phyloP scores from a whole-genome alignment of 73 alveolate genomes.

The Breviolum minutum region DNA sequence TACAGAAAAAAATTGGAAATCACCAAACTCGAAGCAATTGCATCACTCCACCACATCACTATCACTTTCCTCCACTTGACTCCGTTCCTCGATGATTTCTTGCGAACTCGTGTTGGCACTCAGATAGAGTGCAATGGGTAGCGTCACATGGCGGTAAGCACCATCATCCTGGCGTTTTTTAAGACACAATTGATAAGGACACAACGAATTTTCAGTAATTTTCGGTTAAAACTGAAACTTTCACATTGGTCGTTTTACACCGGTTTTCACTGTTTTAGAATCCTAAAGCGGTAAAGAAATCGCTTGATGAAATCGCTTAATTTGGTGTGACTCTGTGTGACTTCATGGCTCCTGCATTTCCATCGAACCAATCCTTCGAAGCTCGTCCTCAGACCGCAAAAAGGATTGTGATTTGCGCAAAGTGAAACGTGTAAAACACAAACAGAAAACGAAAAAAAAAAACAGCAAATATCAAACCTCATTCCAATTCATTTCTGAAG shows the following conservation, averaged over 20 bases:
- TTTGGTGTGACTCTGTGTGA: neutral
- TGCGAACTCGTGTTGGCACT: slow-evolving; percentile 39
- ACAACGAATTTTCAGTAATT: neutral
- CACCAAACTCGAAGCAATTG: neutral
- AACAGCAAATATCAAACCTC: too few species aligned
- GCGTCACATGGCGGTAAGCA: neutral
- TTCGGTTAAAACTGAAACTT: neutral
- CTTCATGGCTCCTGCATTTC: slow-evolving; percentile 9
- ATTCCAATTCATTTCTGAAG: too few species aligned
- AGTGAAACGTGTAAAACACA: too few species aligned
- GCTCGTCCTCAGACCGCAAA: neutral
- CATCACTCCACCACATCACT: neutral
- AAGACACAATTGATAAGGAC: neutral
- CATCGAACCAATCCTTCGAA: slow-evolving; percentile 36
- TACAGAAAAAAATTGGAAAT: too few species aligned
- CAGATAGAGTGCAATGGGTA: slow-evolving; percentile 39
- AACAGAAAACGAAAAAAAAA: too few species aligned
- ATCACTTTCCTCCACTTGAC: too few species aligned
- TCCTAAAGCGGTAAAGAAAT: neutral
- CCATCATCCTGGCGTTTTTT: slow-evolving; percentile 5
- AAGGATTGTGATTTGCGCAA: too few species aligned
- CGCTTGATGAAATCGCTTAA: neutral
- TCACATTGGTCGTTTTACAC: too few species aligned
- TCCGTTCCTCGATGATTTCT: slow-evolving; percentile 41
- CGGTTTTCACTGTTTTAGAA: neutral